These are phyloP conservation scores for Sphagnum magellanicum DNA, from an alignment of 228 moss, liverwort and hornwort genomes.

Conservation along the genomic window DNA sequence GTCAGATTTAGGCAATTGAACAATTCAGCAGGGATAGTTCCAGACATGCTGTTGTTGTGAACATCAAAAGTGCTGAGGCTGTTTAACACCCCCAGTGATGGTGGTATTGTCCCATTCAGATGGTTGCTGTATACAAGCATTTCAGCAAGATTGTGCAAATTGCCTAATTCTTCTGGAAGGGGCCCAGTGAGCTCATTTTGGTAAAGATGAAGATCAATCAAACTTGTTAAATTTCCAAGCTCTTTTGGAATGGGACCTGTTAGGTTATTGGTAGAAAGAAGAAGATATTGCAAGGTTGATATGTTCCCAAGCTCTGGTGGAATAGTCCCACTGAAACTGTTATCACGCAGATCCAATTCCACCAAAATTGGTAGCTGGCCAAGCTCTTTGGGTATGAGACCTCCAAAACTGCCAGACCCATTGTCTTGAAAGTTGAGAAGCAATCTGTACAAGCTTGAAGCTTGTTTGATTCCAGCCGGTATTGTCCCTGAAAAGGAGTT, in stretches of 20 bases:
- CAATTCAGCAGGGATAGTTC: not conserved
- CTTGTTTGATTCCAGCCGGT: conserved; percentile 6
- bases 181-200: conserved; percentile 19
- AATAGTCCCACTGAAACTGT: conserved; percentile 39
- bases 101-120: not conserved
- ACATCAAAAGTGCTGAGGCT: not conserved
- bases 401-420: conserved; percentile 14
- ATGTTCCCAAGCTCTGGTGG: conserved; percentile 38
- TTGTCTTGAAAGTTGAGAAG: not conserved
- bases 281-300: conserved; percentile 18
- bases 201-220: conserved; percentile 24
- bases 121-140: conserved; percentile 17
- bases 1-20: not conserved
- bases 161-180: conserved; percentile 21
- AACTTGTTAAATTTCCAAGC: conserved; percentile 19
- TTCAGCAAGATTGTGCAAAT: not conserved
- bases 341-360: conserved; percentile 28
- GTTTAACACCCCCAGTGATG: not conserved
- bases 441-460: not conserved
- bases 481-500: conserved; percentile 16
- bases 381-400: conserved; percentile 43
- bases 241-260: conserved; percentile 33
- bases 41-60: not conserved
- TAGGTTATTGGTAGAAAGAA: conserved; percentile 25
- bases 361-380: conserved; percentile 34